Percentiles rank a stretch among this genome's conserved stretches.
Conservation (phyloP, 495 filamentous ascomycete genomes). For the Podospora australis region DNA sequence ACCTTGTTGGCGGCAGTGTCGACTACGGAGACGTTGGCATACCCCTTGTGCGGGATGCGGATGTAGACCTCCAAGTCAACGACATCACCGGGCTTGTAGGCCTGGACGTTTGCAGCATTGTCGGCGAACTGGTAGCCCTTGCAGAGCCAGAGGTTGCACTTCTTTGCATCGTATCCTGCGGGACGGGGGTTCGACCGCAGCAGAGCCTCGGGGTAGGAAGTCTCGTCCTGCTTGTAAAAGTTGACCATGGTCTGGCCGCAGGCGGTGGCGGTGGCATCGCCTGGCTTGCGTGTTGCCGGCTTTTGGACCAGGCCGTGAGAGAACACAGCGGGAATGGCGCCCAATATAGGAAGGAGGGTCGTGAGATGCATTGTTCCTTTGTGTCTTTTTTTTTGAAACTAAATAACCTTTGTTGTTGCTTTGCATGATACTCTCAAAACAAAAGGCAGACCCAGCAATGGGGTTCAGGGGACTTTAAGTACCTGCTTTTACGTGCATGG, state of each 20-base stretch:
- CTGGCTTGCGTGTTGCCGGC: constrained; percentile 54
- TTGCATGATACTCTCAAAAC: no score
- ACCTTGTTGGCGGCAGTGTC: constrained; percentile 55
- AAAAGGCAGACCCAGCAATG: no score
- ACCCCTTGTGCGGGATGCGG: constrained; percentile 56
- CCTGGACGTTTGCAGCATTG: constrained; percentile 59
- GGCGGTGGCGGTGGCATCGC: constrained; percentile 49
- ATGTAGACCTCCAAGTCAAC: constrained; percentile 56
- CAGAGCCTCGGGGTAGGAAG: constrained; percentile 61
- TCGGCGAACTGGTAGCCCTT: constrained; percentile 66
- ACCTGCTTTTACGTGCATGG: no score
- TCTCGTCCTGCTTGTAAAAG: constrained; percentile 57
- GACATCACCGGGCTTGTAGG: constrained; percentile 53
- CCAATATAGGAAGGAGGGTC: constrained; percentile 28
- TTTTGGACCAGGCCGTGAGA: constrained; percentile 58
- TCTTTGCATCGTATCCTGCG: constrained; percentile 49
- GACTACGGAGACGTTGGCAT: constrained; percentile 65
- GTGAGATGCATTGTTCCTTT: constrained; percentile 12
- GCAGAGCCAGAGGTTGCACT: constrained; percentile 64
- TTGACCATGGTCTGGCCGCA: constrained; percentile 57
- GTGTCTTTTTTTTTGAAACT: no score
- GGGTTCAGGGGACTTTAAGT: no score
- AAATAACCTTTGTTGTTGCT: neutral
- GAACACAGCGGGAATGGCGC: constrained; percentile 46
- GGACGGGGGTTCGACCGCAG: constrained; percentile 49